Conservation (phyloP, 1,139 yeast genomes). For the Suhomyces panamericanus region DNA sequence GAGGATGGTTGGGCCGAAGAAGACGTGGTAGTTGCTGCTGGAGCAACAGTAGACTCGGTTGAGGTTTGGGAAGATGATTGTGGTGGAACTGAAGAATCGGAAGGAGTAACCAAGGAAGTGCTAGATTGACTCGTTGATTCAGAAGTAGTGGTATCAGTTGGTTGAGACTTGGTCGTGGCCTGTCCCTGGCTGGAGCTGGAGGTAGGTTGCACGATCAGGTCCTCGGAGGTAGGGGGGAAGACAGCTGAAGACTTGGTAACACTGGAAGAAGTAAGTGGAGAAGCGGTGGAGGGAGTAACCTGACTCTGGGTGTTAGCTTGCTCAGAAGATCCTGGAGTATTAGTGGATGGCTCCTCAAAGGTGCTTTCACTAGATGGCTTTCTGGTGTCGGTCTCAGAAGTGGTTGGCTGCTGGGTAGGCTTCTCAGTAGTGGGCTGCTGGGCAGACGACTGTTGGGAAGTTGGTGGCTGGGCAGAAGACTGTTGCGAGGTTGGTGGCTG, state of each 20-base stretch:
- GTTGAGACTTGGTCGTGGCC: constrained; percentile 2
- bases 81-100: constrained; percentile 6
- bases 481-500: too few species aligned
- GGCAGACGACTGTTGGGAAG: too few species aligned
- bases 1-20: background rate
- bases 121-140: background rate
- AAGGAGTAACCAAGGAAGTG: constrained; percentile 6
- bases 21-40: too few species aligned
- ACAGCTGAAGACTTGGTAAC: background rate
- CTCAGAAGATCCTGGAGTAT: background rate
- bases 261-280: background rate
- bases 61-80: background rate
- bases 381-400: too few species aligned
- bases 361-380: background rate
- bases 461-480: too few species aligned
- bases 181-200: background rate
- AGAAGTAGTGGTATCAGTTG: constrained; percentile 10
- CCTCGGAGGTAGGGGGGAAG: background rate
- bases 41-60: background rate
- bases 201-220: background rate
- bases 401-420: background rate
- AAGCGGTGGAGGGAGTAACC: constrained; percentile 9
- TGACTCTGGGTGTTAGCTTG: too few species aligned
- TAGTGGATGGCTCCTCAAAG: background rate
- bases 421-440: background rate